Evolutionary conservation across 176 grass and related monocot species (phyloP).

Genomic region (Hordeum vulgare): MorexV3_pseudomolecules_assembly NC_058521.1:184823176-184823675

Average conservation of each 20-base stretch:
- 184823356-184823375: not conserved
- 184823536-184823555: not conserved
- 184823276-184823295: not conserved
- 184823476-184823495: slow-evolving; percentile 63
- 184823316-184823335: too few relatives aligned
- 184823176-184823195: too few relatives aligned
- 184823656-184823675: too few relatives aligned
- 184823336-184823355: slow-evolving; percentile 11
- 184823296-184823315: too few relatives aligned
- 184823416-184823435: slow-evolving; percentile 63
- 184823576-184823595: too few relatives aligned
- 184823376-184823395: not conserved
- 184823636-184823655: too few relatives aligned
- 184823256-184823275: slow-evolving; percentile 37
- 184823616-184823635: too few relatives aligned
- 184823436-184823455: slow-evolving; percentile 91
- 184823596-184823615: too few relatives aligned
- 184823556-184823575: not conserved
- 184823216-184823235: not conserved
- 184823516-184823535: slow-evolving; percentile 3
- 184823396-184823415: not conserved
- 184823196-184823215: too few relatives aligned
- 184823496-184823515: slow-evolving; percentile 49
- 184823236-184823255: not conserved
- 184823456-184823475: slow-evolving; percentile 61